These are phyloP conservation scores for Murraya koenigii DNA, from an alignment of 345 rosid species.

Conservation along the genomic window DNA sequence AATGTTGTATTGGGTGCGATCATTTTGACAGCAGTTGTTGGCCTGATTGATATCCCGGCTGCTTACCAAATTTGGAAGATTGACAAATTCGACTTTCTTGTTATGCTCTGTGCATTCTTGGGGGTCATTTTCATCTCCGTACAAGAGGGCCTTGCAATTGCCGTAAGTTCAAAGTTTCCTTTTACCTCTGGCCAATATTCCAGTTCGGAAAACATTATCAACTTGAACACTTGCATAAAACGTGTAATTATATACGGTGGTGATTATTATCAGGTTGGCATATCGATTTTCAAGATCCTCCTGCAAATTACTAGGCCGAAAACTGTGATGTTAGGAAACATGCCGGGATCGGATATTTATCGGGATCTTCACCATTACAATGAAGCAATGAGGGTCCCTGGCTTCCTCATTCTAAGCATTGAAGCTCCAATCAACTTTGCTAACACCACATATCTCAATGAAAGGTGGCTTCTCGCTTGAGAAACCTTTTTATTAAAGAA, in stretches of 20 bases:
- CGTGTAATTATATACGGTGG: background rate
- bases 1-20: constrained; percentile 88
- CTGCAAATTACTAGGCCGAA: constrained; percentile 86
- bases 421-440: constrained; percentile 91
- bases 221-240: background rate
- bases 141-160: constrained; percentile 78
- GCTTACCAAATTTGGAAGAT: constrained; percentile 76
- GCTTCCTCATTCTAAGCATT: constrained; percentile 71
- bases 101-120: constrained; percentile 72
- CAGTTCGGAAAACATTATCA: background rate
- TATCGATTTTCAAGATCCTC: constrained; percentile 80
- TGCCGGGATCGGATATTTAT: constrained; percentile 72
- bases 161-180: constrained; percentile 47
- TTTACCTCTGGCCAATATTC: background rate
- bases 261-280: constrained; percentile 51
- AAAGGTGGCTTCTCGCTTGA: constrained; percentile 48
- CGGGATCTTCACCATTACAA: constrained; percentile 71
- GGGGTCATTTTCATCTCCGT: constrained; percentile 88
- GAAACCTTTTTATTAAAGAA: background rate
- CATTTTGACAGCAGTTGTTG: constrained; percentile 85
- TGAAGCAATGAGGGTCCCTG: constrained; percentile 68
- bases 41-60: constrained; percentile 88
- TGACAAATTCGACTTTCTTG: constrained; percentile 87
- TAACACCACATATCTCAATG: constrained; percentile 77
- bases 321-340: constrained; percentile 69